phyloP scores from a whole-genome alignment of 345 rosid genomes.

The Linum usitatissimum region DNA sequence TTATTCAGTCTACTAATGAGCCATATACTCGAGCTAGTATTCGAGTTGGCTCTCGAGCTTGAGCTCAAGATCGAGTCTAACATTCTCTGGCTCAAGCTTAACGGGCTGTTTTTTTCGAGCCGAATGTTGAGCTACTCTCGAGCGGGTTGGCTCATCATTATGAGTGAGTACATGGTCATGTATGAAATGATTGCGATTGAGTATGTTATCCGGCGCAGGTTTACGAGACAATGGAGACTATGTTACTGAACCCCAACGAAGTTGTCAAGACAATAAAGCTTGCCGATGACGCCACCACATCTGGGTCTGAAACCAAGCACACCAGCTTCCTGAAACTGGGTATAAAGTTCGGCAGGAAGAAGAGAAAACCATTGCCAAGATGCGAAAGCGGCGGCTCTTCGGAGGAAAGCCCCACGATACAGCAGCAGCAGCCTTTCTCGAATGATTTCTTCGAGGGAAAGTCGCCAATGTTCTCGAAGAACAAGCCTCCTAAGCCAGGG shows the following conservation, averaged over 20 bases:
- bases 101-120: neutral
- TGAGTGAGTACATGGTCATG: neutral
- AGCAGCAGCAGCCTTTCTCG: constrained; percentile 73
- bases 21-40: too few species aligned
- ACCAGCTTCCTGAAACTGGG: constrained; percentile 45
- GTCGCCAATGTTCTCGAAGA: constrained; percentile 65
- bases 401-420: constrained; percentile 38
- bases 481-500: constrained; percentile 50
- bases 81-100: neutral
- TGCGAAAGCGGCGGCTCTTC: constrained; percentile 25
- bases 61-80: too few species aligned
- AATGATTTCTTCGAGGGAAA: too few species aligned
- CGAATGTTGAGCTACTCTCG: neutral
- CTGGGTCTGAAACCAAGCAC: constrained; percentile 42
- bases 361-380: constrained; percentile 36
- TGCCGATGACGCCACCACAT: constrained; percentile 10
- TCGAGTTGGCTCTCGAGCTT: too few species aligned
- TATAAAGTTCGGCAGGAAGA: constrained; percentile 59
- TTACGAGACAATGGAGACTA: constrained; percentile 74
- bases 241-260: constrained; percentile 65
- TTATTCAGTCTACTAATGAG: too few species aligned
- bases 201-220: constrained; percentile 30
- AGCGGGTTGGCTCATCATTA: neutral
- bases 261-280: constrained; percentile 44
- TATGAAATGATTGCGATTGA: neutral